Evolutionary conservation across 164 flowering plant genomes (phyloP).

Genomic region (Vitis amurensis): DNA sequence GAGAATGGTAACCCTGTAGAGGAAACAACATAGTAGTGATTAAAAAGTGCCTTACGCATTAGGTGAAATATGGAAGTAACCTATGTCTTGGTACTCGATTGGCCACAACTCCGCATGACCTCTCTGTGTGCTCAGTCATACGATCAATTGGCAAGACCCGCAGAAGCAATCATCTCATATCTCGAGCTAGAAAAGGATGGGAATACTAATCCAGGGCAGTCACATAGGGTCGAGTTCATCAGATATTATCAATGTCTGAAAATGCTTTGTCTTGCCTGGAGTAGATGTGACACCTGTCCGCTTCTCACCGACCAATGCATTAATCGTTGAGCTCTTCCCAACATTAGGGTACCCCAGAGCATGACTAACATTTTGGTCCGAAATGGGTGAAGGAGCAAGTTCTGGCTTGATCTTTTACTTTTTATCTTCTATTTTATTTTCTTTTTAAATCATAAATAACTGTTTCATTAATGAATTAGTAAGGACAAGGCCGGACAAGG

Average conservation of each 20-base stretch:
- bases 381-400: no score
- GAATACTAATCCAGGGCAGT: constrained; percentile 95
- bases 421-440: no score
- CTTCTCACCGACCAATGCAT: constrained; percentile 91
- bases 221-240: constrained; percentile 84
- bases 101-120: constrained; percentile 89
- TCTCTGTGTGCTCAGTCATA: constrained; percentile 89
- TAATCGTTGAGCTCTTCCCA: constrained; percentile 95
- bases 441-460: no score
- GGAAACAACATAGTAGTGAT: no score
- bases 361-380: no score
- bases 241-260: constrained; percentile 85
- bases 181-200: constrained; percentile 96
- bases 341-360: constrained; percentile 84
- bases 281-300: constrained; percentile 93
- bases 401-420: no score
- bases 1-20: no score
- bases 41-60: no score
- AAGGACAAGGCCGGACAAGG: no score
- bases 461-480: no score
- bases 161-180: constrained; percentile 89
- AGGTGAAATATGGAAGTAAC: no score
- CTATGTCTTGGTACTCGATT: constrained; percentile 57
- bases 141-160: constrained; percentile 91
- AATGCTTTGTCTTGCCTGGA: constrained; percentile 98